phyloP scores from a whole-genome alignment of 2,329 filamentous ascomycete genomes.

The Dryadomyces sulphureus region DNA sequence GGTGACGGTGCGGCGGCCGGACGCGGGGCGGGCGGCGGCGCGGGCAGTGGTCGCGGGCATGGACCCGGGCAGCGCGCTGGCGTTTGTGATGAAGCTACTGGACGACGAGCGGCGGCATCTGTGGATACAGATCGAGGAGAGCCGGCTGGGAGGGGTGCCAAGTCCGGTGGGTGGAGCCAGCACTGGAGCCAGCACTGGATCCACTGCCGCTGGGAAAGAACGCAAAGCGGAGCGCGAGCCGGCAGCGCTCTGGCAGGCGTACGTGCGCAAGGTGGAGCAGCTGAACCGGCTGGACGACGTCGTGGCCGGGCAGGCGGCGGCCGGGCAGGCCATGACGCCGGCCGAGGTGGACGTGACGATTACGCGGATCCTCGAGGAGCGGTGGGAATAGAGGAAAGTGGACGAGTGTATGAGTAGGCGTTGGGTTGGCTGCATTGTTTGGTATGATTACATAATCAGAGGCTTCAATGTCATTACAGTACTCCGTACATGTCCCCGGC shows the following conservation, averaged over 20 bases:
- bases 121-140: constrained; percentile 49
- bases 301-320: constrained; percentile 60
- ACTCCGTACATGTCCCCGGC: neutral
- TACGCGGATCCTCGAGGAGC: constrained; percentile 26
- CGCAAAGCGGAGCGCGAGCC: constrained; percentile 8
- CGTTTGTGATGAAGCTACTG: constrained; percentile 68
- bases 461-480: neutral
- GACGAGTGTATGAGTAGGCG: neutral
- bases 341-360: constrained; percentile 52
- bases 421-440: neutral
- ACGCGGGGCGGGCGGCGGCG: neutral
- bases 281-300: constrained; percentile 59
- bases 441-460: neutral
- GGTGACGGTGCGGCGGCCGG: constrained; percentile 10
- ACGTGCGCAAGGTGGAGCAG: constrained; percentile 12
- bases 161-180: neutral
- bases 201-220: neutral
- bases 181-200: constrained; percentile 4
- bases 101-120: constrained; percentile 69
- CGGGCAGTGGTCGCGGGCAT: neutral
- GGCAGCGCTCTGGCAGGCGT: constrained; percentile 11
- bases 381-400: too few species aligned
- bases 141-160: constrained; percentile 24
- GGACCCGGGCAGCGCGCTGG: constrained; percentile 53
- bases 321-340: constrained; percentile 46